Conservation (phyloP, 1,139 yeast species). For the Blastobotrys persicus region DNA sequence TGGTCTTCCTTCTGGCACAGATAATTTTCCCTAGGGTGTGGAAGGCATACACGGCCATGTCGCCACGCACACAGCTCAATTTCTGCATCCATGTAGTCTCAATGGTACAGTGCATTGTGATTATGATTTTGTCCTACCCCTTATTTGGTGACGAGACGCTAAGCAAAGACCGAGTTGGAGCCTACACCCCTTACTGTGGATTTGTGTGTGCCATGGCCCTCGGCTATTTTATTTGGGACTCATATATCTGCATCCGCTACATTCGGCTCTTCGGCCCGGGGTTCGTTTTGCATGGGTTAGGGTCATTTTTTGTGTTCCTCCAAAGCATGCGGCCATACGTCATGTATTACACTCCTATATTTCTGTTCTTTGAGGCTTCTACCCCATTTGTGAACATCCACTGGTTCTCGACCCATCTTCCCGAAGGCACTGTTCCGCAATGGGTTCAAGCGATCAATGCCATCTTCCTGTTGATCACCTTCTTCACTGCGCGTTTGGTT, state of each 20-base stretch:
- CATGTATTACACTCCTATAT: constrained; percentile 78
- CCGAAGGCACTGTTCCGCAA: constrained; percentile 52
- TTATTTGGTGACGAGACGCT: constrained; percentile 56
- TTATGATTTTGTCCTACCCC: constrained; percentile 55
- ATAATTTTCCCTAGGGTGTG: constrained; percentile 46
- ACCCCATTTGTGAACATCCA: constrained; percentile 91
- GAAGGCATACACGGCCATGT: constrained; percentile 50
- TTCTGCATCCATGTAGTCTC: constrained; percentile 90
- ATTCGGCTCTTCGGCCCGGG: constrained; percentile 73
- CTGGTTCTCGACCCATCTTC: constrained; percentile 82
- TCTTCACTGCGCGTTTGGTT: constrained; percentile 73
- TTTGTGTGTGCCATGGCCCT: constrained; percentile 67
- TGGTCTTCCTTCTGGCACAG: constrained; percentile 45
- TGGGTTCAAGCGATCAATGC: constrained; percentile 65
- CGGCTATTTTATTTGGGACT: constrained; percentile 95
- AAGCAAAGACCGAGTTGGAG: constrained; percentile 53
- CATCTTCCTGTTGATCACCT: constrained; percentile 59
- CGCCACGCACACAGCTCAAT: constrained; percentile 54
- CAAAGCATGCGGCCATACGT: constrained; percentile 71
- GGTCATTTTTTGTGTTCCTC: constrained; percentile 72
- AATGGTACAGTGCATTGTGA: constrained; percentile 70
- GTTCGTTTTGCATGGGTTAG: constrained; percentile 80
- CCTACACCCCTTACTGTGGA: constrained; percentile 70
- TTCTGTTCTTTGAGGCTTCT: constrained; percentile 82
- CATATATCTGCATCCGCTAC: constrained; percentile 59